A percentile compares a stretch with the other conserved stretches of the same genome.
Evolutionary conservation across 768 basidiomycete species (phyloP).

Genomic region (Russula compacta): DNA sequence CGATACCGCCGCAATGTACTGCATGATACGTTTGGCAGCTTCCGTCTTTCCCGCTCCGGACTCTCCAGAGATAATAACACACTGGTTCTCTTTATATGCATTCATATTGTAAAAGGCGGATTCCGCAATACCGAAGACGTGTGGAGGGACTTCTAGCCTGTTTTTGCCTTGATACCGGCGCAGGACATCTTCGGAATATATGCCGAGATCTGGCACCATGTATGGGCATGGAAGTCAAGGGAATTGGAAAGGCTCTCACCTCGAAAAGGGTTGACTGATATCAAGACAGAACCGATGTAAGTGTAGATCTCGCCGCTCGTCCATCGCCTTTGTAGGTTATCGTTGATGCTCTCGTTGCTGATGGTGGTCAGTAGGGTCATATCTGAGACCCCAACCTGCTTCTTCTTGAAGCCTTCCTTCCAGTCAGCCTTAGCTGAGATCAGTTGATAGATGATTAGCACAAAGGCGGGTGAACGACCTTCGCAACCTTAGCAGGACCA

Average conservation of each 20-base stretch:
- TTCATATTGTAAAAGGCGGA: constrained; percentile 99
- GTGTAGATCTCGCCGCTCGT: constrained; percentile 95
- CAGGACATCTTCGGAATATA: constrained; percentile 88
- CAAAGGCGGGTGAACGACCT: constrained; percentile 39
- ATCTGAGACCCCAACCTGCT: constrained; percentile 94
- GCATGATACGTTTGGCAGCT: constrained; percentile 99
- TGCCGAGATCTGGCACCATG: constrained; percentile 70
- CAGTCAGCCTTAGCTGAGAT: constrained; percentile 72
- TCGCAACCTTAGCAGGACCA: constrained; percentile 55
- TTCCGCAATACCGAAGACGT: constrained; percentile 97
- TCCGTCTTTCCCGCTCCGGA: constrained; percentile 99
- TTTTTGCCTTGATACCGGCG: constrained; percentile 92
- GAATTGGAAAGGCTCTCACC: constrained; percentile 37
- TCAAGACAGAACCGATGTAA: constrained; percentile 95
- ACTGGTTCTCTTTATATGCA: constrained; percentile 98
- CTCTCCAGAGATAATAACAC: constrained; percentile 98
- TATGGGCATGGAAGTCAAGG: neutral
- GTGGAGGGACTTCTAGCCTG: constrained; percentile 93
- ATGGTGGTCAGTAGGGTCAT: constrained; percentile 97
- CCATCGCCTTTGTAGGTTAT: constrained; percentile 96
- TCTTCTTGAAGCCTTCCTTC: constrained; percentile 99
- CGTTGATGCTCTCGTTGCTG: constrained; percentile 96
- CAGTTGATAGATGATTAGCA: neutral
- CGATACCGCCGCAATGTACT: constrained; percentile 96
- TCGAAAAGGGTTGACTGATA: constrained; percentile 99